Percentiles rank a stretch among this genome's conserved stretches.
Evolutionary conservation across 768 basidiomycete species (phyloP).

Genomic region (Gyrodon lividus): DNA sequence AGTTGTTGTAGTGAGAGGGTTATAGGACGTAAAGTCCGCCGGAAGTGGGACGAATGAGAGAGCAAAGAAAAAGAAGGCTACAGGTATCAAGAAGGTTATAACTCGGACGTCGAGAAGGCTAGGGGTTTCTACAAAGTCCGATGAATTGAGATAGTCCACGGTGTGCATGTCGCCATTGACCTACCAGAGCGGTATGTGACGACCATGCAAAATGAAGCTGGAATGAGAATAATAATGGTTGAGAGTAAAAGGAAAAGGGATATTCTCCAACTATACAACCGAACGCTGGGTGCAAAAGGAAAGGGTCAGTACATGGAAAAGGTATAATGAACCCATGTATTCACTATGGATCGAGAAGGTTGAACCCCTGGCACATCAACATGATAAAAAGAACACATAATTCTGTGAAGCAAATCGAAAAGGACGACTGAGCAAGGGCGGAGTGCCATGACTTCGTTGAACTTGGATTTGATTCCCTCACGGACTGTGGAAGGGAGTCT

Average conservation of each 20-base stretch:
- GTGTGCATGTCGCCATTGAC: background rate
- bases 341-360: slow-evolving; percentile 53
- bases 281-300: slow-evolving; percentile 40
- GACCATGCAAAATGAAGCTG: slow-evolving; percentile 60
- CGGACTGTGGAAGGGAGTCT: slow-evolving; percentile 24
- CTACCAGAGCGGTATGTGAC: slow-evolving; percentile 43
- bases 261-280: slow-evolving; percentile 65
- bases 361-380: slow-evolving; percentile 67
- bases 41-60: slow-evolving; percentile 73
- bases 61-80: slow-evolving; percentile 53
- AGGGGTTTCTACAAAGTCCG: slow-evolving; percentile 20
- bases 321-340: slow-evolving; percentile 23
- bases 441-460: slow-evolving; percentile 47
- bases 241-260: slow-evolving; percentile 62
- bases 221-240: slow-evolving; percentile 64
- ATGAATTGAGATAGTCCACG: background rate
- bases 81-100: slow-evolving; percentile 42
- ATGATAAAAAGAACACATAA: slow-evolving; percentile 70
- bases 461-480: slow-evolving; percentile 17
- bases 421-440: slow-evolving; percentile 53
- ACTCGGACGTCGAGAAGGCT: slow-evolving; percentile 20
- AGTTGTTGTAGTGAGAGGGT: slow-evolving; percentile 47
- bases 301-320: slow-evolving; percentile 4
- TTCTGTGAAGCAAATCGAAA: slow-evolving; percentile 74
- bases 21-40: slow-evolving; percentile 38